These are phyloP conservation scores for Acanthamoeba culbertsoni DNA, from an alignment of 208 protist species.

Conservation along the genomic window DNA sequence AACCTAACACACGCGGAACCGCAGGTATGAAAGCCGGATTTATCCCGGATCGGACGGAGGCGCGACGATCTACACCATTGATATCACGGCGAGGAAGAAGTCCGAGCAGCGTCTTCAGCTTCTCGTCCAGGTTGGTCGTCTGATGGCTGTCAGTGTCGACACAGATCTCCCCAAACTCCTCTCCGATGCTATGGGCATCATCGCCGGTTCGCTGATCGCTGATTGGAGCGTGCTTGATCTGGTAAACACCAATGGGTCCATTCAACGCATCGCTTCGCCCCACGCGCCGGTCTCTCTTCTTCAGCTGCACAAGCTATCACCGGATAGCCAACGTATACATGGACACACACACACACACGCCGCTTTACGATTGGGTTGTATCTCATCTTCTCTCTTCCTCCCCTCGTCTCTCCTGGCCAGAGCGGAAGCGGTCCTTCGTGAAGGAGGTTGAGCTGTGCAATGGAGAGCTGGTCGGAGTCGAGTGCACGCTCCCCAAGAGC, in stretches of 20 bases:
- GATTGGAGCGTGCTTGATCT: background rate
- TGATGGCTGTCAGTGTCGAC: background rate
- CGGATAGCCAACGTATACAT: background rate
- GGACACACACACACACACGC: background rate
- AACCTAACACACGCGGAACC: too few relatives aligned
- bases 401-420: background rate
- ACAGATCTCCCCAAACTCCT: background rate
- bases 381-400: background rate
- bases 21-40: background rate
- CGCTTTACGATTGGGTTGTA: too few relatives aligned
- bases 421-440: background rate
- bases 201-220: background rate
- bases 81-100: background rate
- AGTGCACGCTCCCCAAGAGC: background rate
- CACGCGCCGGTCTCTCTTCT: background rate
- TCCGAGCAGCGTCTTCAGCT: background rate
- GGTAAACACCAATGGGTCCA: background rate
- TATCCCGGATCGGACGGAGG: background rate
- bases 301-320: background rate
- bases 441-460: background rate
- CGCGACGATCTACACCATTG: background rate
- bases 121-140: background rate
- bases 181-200: background rate
- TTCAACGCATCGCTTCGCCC: background rate
- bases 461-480: background rate